Conservation (phyloP, 305 asterid species). For the Fraxinus sp. region DNA sequence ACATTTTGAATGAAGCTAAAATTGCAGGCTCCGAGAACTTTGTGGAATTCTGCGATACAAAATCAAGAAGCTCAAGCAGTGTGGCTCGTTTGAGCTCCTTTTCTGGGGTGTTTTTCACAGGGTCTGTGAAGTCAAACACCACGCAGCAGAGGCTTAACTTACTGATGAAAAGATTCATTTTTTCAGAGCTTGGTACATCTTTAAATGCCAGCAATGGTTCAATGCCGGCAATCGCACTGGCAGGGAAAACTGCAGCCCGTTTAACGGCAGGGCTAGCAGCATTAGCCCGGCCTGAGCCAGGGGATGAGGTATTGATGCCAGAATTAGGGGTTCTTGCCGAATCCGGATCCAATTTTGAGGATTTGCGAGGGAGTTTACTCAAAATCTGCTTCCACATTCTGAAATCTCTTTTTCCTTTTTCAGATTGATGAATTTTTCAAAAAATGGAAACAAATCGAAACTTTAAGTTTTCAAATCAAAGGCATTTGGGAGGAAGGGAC, state of each 20-base stretch:
- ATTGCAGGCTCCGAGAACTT: slow-evolving; percentile 67
- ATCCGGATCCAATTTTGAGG: slow-evolving; percentile 52
- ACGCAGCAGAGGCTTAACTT: slow-evolving; percentile 83
- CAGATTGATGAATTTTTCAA: slow-evolving; percentile 16
- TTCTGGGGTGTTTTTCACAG: slow-evolving; percentile 48
- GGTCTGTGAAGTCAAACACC: slow-evolving; percentile 69
- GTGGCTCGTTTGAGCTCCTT: slow-evolving; percentile 69
- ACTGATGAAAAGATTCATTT: slow-evolving; percentile 73
- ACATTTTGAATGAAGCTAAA: slow-evolving; percentile 74
- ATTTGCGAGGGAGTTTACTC: slow-evolving; percentile 64
- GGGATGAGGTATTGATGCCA: slow-evolving; percentile 35
- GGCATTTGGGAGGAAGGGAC: slow-evolving; percentile 28
- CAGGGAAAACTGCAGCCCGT: slow-evolving; percentile 70
- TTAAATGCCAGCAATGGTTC: slow-evolving; percentile 76
- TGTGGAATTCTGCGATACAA: slow-evolving; percentile 54
- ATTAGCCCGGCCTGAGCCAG: slow-evolving; percentile 38
- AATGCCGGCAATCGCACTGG: slow-evolving; percentile 59
- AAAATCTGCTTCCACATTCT: slow-evolving; percentile 82
- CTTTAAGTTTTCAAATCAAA: slow-evolving; percentile 34
- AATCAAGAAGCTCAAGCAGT: slow-evolving; percentile 75
- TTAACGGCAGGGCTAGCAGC: slow-evolving; percentile 40
- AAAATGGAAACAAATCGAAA: slow-evolving; percentile 19
- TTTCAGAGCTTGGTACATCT: slow-evolving; percentile 65
- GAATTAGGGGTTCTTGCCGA: slow-evolving; percentile 38
- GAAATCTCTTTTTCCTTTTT: slow-evolving; percentile 17